A percentile compares a stretch with the other conserved stretches of the same genome.
phyloP scores from a whole-genome alignment of 345 rosid species.

The Arabidopsis suecica region DNA sequence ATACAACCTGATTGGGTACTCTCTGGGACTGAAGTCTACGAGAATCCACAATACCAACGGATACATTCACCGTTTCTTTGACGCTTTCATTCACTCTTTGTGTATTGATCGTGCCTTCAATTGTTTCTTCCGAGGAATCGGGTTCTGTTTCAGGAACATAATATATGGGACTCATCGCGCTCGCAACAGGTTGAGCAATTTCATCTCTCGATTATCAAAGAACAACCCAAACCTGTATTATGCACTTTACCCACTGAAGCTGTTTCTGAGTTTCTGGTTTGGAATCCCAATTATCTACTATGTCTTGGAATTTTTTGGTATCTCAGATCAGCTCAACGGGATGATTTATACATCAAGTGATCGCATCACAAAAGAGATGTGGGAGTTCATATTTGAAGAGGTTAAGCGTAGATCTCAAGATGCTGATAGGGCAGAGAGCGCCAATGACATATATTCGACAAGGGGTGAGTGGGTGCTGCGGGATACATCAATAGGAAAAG shows the following conservation, averaged over 20 bases:
- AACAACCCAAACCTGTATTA: not conserved
- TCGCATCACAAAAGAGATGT: conserved; percentile 48
- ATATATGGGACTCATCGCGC: not conserved
- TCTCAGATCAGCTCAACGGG: conserved; percentile 29
- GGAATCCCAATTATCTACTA: not conserved
- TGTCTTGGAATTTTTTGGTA: not conserved
- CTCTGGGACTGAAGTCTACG: not conserved
- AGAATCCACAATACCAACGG: not conserved
- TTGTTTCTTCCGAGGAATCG: not conserved
- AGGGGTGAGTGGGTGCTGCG: not conserved
- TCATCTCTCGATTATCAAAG: not conserved
- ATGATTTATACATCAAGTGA: conserved; percentile 39
- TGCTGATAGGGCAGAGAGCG: conserved; percentile 35
- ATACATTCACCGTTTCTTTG: not conserved
- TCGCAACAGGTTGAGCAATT: not conserved
- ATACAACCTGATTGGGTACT: not conserved
- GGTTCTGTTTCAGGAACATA: not conserved
- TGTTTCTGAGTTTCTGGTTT: not conserved
- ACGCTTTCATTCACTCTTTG: not conserved
- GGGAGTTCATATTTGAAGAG: conserved; percentile 52
- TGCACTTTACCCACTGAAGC: not conserved
- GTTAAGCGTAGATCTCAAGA: conserved; percentile 40
- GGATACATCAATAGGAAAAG: not conserved
- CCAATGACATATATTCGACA: not conserved
- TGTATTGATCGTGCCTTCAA: not conserved